Base-by-base conservation (phyloP, 306 rosid species). In the Sesbania bispinosa region DNA sequence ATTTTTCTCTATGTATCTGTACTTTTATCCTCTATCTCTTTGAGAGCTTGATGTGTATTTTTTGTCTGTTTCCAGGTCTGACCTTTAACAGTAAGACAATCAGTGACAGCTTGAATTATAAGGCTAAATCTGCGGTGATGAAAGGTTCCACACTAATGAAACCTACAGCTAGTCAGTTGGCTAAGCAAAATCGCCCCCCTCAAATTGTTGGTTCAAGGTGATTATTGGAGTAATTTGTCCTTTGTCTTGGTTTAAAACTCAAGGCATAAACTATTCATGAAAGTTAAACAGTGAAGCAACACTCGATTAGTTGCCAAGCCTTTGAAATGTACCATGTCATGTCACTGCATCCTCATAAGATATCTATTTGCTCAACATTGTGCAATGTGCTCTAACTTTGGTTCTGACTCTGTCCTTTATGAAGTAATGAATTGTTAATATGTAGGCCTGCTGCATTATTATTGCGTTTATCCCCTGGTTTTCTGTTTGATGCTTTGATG, bases 111-210 rank as follows among this genome's bases (percentile, higher is more conserved):
- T 62, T 77, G 50, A 87, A 74, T 42, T 74, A 74, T 16, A 85
- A 79, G 67, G 80, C 78, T 66, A 81, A 76, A 57, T 54, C 81
- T 69, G 73, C 80, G 76, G 51, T 27, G 45, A 64, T 77, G 43
- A 83, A 85, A 86, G 79, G 84, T 79, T 89, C 96, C 50, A 94
- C 98, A 32, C 85, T 94, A 81, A 86, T 94, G 96, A 94, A 90
- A 79, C 94, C 98, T 62, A 90, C 98, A 19, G 97, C 94, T 27
- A 89, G 98, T 85, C 97, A 84, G 69, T 81, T 94, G 60, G 98
- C 98, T n/a, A 90, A 92, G 83, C 94, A 87, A 77, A 87, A 85
- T 55, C 71, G 72, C 7, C 68, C 78, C 24, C 33, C 63, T 55
- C 88, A 78, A 63, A 62, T 19, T 80, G 75, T 79, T 78, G 79